Conservation (phyloP, 257 asterid genomes). For the Forsythia suspensa region DNA sequence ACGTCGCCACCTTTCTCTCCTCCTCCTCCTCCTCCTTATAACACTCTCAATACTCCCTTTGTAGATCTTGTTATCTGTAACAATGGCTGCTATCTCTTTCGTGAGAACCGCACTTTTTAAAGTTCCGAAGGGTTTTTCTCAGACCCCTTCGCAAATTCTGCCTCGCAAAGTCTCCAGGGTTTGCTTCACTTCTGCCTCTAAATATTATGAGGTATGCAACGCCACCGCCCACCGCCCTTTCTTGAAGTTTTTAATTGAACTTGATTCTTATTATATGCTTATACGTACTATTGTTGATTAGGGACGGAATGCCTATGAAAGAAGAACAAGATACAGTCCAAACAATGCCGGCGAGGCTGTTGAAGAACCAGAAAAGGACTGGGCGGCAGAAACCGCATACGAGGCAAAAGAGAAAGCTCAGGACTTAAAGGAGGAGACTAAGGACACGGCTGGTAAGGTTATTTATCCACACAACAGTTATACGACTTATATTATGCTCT, state of each 20-base stretch:
- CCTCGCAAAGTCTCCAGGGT: slow-evolving; percentile 50
- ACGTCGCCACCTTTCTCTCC: slow-evolving; percentile 24
- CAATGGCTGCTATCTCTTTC: slow-evolving; percentile 56
- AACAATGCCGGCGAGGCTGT: slow-evolving; percentile 34
- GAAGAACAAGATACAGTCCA: slow-evolving; percentile 24
- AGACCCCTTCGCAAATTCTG: slow-evolving; percentile 29
- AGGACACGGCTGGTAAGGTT: slow-evolving; percentile 18
- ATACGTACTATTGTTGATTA: background rate
- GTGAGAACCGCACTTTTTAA: slow-evolving; percentile 36
- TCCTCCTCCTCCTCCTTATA: slow-evolving; percentile 22
- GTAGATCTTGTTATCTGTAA: background rate
- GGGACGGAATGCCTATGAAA: slow-evolving; percentile 48
- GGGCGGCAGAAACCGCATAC: slow-evolving; percentile 8
- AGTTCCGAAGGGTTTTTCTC: slow-evolving; percentile 47
- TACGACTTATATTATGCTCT: background rate
- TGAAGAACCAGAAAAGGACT: slow-evolving; percentile 23
- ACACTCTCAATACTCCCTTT: background rate
- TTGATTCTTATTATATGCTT: background rate
- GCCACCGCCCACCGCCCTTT: background rate
- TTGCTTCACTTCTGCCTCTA: slow-evolving; percentile 61
- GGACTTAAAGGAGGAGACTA: slow-evolving; percentile 32
- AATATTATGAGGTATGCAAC: slow-evolving; percentile 40
- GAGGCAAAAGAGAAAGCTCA: slow-evolving; percentile 15
- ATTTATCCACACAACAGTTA: background rate
- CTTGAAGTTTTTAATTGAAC: background rate